Base-by-base conservation (phyloP, 2,329 filamentous ascomycete species). In the Fusarium anguioides region DNA sequence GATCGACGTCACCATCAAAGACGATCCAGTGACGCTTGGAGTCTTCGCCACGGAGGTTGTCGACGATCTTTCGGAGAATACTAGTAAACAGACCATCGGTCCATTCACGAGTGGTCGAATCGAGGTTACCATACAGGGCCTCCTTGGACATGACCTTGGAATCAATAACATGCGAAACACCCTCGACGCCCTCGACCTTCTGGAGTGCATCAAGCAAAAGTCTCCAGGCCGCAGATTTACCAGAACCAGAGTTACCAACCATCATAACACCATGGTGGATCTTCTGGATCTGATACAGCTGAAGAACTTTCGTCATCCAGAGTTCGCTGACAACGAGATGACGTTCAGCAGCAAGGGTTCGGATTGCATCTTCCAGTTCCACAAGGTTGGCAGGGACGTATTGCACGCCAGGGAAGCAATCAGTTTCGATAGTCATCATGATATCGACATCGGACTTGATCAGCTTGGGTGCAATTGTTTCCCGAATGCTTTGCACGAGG, bases 101-200 rank as follows among this genome's bases (percentile, higher is more conserved):
- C 96, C 96, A 99, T 79, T 99, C 96, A 73, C 96, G 89, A 3
- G 96, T 99, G 4, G 96, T 99, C 59, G 93, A 94, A 78, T 99
- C 96, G 46, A 99, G 86, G 72, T 90, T 97, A 75, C 96, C 96
- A 75, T 99, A 99, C 6, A 99, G 84, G 23, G 93, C 92, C 81
- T 99, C 96, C 81, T 99, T 99, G 50, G 94, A 97, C 96, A 99
- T 99, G 78, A 99, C 96, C 82, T 99, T 99, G 37, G 95, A 96
- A 78, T 99, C 96, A 72, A 99, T 99, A 56, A 99, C 92, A 75
- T 99, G 96, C 69, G 89, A 97, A 42, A 99, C 93, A 29, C 96
- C 96, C 78, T 99, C 96, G 8, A 96, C 86, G 23, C 91, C 90
- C 77, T 99, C 96, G 15, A 97, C 92, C 73, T 91, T 89, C 74